These are phyloP conservation scores for Osmanthus fragrans DNA, from an alignment of 257 asterid species.

Conservation along the genomic window DNA sequence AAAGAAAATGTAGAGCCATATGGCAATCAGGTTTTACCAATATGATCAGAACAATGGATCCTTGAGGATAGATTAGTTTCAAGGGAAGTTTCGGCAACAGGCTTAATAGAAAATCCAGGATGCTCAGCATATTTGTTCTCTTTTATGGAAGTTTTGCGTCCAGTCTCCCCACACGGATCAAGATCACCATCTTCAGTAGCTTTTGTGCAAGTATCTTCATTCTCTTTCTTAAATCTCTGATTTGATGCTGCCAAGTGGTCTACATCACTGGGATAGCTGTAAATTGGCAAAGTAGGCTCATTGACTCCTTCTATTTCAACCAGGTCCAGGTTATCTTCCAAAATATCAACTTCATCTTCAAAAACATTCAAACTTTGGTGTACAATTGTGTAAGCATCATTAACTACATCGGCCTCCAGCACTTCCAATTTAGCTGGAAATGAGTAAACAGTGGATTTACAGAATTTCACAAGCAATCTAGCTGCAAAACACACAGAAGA, in stretches of 20 bases:
- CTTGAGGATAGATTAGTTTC: neutral
- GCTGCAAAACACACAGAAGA: neutral
- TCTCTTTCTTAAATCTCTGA: conserved; percentile 11
- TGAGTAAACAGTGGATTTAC: neutral
- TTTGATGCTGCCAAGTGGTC: conserved; percentile 20
- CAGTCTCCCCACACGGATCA: conserved; percentile 21
- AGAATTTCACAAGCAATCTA: neutral
- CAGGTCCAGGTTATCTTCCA: conserved; percentile 17
- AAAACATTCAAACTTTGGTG: conserved; percentile 2
- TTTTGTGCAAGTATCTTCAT: conserved; percentile 2
- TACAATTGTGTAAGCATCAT: neutral
- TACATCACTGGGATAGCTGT: conserved; percentile 5
- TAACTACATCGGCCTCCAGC: conserved; percentile 2
- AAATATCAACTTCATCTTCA: conserved; percentile 16
- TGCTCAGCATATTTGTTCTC: neutral
- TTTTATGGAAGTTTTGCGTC: neutral
- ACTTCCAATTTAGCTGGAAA: conserved; percentile 33
- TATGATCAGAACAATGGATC: neutral
- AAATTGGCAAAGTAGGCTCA: neutral
- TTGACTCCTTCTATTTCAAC: conserved; percentile 4
- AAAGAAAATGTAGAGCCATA: neutral
- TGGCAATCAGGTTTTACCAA: neutral
- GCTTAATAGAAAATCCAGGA: neutral
- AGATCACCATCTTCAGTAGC: conserved; percentile 26
- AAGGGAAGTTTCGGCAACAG: neutral